phyloP scores from a whole-genome alignment of 306 rosid species.

The Rosa rugosa region DNA sequence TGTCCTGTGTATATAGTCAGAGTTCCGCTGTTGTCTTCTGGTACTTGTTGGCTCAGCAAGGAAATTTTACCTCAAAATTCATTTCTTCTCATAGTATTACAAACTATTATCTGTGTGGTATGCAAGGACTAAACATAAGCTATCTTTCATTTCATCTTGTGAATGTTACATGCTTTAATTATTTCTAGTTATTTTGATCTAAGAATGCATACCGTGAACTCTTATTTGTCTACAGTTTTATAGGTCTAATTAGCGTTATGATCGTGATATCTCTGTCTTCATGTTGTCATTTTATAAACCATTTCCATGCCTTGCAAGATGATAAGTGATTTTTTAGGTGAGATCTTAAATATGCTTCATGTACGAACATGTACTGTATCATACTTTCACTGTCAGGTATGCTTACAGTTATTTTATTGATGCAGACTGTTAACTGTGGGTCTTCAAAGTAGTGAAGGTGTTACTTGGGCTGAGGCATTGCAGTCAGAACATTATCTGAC shows the following conservation, averaged over 20 bases:
- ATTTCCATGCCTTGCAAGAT: not conserved
- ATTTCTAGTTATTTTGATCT: not conserved
- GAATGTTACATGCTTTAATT: not conserved
- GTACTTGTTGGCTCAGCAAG: not conserved
- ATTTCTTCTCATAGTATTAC: not conserved
- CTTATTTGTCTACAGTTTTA: not conserved
- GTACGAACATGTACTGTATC: not conserved
- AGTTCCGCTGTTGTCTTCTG: not conserved
- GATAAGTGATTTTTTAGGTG: slow-evolving; percentile 16
- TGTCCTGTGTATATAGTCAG: not conserved
- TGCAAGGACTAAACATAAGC: not conserved
- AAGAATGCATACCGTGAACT: not conserved
- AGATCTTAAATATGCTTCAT: not conserved
- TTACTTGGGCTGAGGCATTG: slow-evolving; percentile 66
- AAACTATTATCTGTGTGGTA: not conserved
- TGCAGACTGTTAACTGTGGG: slow-evolving; percentile 65
- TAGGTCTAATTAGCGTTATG: not conserved
- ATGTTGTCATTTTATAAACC: not conserved
- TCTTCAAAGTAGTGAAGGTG: slow-evolving; percentile 62
- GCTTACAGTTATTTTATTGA: slow-evolving; percentile 20
- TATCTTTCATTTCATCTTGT: not conserved
- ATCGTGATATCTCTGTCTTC: not conserved
- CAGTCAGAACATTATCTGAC: slow-evolving; percentile 54
- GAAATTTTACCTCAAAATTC: not conserved
- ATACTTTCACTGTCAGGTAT: not conserved